Evolutionary conservation across 495 filamentous ascomycete genomes (phyloP).

Genomic region (Xylaria palmicola): DNA sequence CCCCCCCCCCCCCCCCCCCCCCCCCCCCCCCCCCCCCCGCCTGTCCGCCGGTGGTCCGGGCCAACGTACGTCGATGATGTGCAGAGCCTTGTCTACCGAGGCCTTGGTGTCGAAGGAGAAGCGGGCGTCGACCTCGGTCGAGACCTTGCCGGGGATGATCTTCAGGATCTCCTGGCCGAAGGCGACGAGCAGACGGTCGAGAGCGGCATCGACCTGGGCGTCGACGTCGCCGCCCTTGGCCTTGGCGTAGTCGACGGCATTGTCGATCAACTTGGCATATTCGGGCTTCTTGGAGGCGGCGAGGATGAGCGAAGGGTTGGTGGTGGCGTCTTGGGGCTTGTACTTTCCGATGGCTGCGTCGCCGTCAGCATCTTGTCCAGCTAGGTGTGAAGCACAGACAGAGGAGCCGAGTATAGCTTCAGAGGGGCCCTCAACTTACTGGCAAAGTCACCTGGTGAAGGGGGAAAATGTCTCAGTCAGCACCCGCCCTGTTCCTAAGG

Average conservation of each 20-base stretch:
- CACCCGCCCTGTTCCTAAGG: constrained; percentile 9
- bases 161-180: constrained; percentile 97
- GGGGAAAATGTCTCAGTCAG: constrained; percentile 24
- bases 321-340: constrained; percentile 99
- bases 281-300: constrained; percentile 97
- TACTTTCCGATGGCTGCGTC: constrained; percentile 91
- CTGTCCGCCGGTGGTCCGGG: no score
- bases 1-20: no score
- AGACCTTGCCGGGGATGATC: constrained; percentile 97
- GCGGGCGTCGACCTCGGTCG: constrained; percentile 94
- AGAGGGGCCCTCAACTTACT: no score
- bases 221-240: constrained; percentile 62
- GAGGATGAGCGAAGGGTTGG: constrained; percentile 97
- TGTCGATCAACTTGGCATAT: constrained; percentile 90
- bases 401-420: no score
- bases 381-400: no score
- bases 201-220: constrained; percentile 74
- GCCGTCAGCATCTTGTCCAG: constrained; percentile 30
- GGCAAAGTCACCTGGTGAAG: constrained; percentile 67
- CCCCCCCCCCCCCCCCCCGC: no score
- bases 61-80: constrained; percentile 91
- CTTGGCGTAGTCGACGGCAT: constrained; percentile 84
- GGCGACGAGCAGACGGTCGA: constrained; percentile 93
- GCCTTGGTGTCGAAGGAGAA: constrained; percentile 94
- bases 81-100: constrained; percentile 92